Evolutionary conservation across 192 early-diverging fungal species (phyloP).

Genomic region (Umbelopsis vinacea): DNA sequence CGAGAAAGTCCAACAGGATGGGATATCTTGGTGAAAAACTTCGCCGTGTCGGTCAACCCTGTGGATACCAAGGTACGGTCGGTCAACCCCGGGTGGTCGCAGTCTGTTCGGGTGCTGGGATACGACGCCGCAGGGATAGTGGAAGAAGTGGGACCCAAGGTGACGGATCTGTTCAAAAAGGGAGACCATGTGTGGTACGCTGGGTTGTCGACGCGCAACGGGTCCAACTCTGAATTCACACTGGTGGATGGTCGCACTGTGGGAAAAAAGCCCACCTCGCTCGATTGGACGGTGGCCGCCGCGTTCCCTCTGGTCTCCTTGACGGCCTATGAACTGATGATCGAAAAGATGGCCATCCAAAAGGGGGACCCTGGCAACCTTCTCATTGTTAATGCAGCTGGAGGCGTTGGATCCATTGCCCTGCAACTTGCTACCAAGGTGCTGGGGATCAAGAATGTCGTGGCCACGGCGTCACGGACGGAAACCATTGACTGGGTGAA

Average conservation of each 20-base stretch:
- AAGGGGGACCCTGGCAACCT: background rate
- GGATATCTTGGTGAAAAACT: slow-evolving; percentile 18
- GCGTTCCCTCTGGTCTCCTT: slow-evolving; percentile 1
- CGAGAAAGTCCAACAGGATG: background rate
- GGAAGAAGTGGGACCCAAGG: background rate
- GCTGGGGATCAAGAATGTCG: background rate
- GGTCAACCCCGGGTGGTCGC: background rate
- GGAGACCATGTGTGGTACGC: slow-evolving; percentile 19
- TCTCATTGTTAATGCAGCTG: slow-evolving; percentile 3
- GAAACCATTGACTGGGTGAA: slow-evolving; percentile 25
- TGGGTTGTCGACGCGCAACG: background rate
- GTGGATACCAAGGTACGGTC: background rate
- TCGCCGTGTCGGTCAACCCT: slow-evolving; percentile 13
- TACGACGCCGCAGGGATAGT: slow-evolving; percentile 14
- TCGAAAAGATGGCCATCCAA: slow-evolving; percentile 3
- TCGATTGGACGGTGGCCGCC: background rate
- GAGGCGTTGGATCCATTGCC: background rate
- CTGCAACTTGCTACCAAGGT: background rate
- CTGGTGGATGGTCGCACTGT: slow-evolving; percentile 3
- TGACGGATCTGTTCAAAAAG: background rate
- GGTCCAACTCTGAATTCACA: background rate
- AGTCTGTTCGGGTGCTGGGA: background rate
- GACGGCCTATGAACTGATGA: slow-evolving; percentile 1
- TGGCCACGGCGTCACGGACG: slow-evolving; percentile 22
- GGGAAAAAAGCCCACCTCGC: background rate